Percentiles rank a stretch among this genome's conserved stretches.
phyloP scores from a whole-genome alignment of 2,329 filamentous ascomycete species.

The Aspergillus jensenii region DNA sequence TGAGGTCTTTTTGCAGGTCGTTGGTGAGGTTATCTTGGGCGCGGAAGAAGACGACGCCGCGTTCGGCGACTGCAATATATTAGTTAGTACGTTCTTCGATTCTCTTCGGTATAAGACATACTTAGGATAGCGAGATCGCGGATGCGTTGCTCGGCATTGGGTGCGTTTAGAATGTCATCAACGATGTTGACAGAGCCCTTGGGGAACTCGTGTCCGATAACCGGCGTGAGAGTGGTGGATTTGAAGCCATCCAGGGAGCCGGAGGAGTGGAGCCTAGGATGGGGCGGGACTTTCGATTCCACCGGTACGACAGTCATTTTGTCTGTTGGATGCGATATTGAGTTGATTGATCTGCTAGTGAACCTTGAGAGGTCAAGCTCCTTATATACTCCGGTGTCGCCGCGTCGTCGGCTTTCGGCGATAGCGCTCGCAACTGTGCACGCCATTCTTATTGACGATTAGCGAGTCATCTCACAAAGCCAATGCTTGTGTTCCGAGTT shows the following conservation, averaged over 20 bases:
- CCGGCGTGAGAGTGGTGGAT: constrained; percentile 27
- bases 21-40: constrained; percentile 61
- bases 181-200: constrained; percentile 36
- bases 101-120: constrained; percentile 34
- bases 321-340: not conserved
- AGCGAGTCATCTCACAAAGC: not conserved
- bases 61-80: constrained; percentile 63
- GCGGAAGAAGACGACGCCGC: constrained; percentile 70
- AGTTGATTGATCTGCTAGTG: not conserved
- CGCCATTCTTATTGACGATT: constrained; percentile 2
- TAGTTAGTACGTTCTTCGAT: not conserved
- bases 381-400: not conserved
- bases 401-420: constrained; percentile 7
- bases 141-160: constrained; percentile 63
- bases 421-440: not conserved
- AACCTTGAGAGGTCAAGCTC: not conserved
- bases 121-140: constrained; percentile 67
- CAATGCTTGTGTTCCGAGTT: not conserved
- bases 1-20: constrained; percentile 65
- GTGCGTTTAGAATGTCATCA: constrained; percentile 58
- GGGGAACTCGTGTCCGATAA: constrained; percentile 45
- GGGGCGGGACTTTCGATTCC: not conserved
- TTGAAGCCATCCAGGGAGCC: constrained; percentile 16
- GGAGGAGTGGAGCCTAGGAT: constrained; percentile 12
- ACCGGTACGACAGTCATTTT: constrained; percentile 4